Evolutionary conservation across 225 moss, liverwort and hornwort species (phyloP), one percentile per base, ranked within the genome.

Genomic region (Polytrichum commune): DNA sequence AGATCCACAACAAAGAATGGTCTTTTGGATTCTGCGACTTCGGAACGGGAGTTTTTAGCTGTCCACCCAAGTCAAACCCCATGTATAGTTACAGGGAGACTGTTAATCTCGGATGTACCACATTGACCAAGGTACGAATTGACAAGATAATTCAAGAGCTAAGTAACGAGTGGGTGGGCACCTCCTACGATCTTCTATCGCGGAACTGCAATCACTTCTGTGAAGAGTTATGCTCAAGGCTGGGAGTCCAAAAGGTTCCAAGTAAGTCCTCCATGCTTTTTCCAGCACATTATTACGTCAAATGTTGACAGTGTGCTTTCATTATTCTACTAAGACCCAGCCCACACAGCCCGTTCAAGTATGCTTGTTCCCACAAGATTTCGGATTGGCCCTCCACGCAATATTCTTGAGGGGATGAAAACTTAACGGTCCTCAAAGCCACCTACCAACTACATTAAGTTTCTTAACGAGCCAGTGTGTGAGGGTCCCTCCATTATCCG

Each of bases 191-290:
- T 69, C 81, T 91, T 69, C 76, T 97, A 56, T 60, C 90, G 30
- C 88, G 89, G 32, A 97, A 97, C 69, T 97, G 96, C 74, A 97
- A 97, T 78, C 94, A 97, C 67, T 97, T 97, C 77, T 97, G 96
- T 54, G 96, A 97, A 73, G 78, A 69, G 9, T 87, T 97, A 32
- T 90, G 90, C 81, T 78, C 67, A 27, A 83, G 67, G 73, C 88
- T 97, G 56, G 88, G 84, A 33, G 94, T 87, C 27, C 82, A 92
- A 69, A 92, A 82, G 58, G 60, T 76, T 26, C 96, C 96, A 64
- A 69, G 95, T 95, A 81, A 76, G 84, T 75, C 22, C 58, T 23
- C 58, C 46, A 46, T 46, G 13, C 46, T 46, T 46, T 13, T 46
- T 46, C 46, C 13, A 46, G 3, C 46, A 46, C 46, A 46, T 46